Evolutionary conservation across 495 filamentous ascomycete species (phyloP).

Genomic region (Glarea lozoyensis): DNA sequence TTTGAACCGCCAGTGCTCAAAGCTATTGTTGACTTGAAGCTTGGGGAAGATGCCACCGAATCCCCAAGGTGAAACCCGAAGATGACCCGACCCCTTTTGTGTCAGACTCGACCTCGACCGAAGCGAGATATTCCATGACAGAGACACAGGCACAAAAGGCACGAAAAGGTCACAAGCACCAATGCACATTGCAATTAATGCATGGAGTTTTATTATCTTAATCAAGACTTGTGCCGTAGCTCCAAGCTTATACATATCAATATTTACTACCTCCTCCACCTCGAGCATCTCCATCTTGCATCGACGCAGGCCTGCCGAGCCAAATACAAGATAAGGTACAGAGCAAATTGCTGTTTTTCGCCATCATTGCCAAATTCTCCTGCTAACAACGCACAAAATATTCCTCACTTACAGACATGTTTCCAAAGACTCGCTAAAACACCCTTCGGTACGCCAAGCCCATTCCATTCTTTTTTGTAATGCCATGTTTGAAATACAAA

Average conservation of each 20-base stretch:
- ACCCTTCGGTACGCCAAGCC: slow-evolving; percentile 11
- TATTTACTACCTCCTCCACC: neutral
- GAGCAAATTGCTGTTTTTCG: neutral
- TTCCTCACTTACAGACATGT: too few relatives aligned
- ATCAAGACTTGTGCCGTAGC: too few relatives aligned
- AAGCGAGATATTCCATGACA: too few relatives aligned
- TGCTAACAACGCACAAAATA: neutral
- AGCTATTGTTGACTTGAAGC: slow-evolving; percentile 3
- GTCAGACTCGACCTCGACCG: too few relatives aligned
- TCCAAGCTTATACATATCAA: neutral
- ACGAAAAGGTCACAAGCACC: too few relatives aligned
- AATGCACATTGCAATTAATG: too few relatives aligned
- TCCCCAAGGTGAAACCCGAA: too few relatives aligned
- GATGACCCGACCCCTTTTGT: too few relatives aligned
- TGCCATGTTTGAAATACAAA: slow-evolving; percentile 16
- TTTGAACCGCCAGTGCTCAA: neutral
- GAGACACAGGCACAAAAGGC: too few relatives aligned
- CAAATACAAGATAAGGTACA: slow-evolving; percentile 6
- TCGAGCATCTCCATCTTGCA: neutral
- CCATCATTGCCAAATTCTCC: neutral
- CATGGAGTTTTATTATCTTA: too few relatives aligned
- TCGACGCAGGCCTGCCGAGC: slow-evolving; percentile 9
- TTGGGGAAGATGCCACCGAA: slow-evolving; percentile 4
- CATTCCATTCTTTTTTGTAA: slow-evolving; percentile 16
- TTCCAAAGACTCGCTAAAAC: slow-evolving; percentile 3